Evolutionary conservation across 768 basidiomycete genomes (phyloP).

Genomic region (Suillus cothurnatus): DNA sequence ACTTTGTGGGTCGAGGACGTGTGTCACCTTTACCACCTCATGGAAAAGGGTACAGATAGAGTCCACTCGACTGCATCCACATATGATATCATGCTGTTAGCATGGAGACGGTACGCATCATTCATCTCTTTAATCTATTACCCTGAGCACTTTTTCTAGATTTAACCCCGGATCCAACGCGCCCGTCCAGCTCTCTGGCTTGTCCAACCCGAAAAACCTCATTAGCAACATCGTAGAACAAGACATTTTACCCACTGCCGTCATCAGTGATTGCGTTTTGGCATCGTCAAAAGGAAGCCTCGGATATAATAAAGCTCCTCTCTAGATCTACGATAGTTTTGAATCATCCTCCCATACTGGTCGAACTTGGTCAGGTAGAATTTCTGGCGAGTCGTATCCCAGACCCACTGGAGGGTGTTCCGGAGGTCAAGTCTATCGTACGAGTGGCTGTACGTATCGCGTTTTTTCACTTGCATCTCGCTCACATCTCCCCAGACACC

Average conservation of each 20-base stretch:
- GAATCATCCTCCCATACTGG: slow-evolving; percentile 50
- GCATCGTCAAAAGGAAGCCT: slow-evolving; percentile 56
- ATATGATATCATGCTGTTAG: slow-evolving; percentile 71
- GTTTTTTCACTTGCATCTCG: not conserved
- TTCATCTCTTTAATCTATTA: not conserved
- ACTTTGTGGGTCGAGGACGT: slow-evolving; percentile 64
- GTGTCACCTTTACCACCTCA: slow-evolving; percentile 57
- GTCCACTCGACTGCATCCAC: slow-evolving; percentile 56
- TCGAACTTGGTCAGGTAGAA: slow-evolving; percentile 58
- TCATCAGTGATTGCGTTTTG: slow-evolving; percentile 62
- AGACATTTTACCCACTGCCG: slow-evolving; percentile 48
- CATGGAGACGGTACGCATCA: slow-evolving; percentile 52
- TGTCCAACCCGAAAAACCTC: slow-evolving; percentile 30
- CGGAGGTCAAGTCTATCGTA: slow-evolving; percentile 64
- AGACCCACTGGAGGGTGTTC: slow-evolving; percentile 53
- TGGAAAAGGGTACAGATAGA: slow-evolving; percentile 53
- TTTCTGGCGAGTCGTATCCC: slow-evolving; percentile 40
- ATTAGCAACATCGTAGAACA: slow-evolving; percentile 50
- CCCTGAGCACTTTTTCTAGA: slow-evolving; percentile 31
- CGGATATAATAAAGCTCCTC: slow-evolving; percentile 55
- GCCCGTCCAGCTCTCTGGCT: slow-evolving; percentile 18
- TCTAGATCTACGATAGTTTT: slow-evolving; percentile 62
- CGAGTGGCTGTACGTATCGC: slow-evolving; percentile 41
- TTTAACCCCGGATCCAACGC: slow-evolving; percentile 39
- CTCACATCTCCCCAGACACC: slow-evolving; percentile 14